These are phyloP conservation scores for Wakefieldia striispora DNA, from an alignment of 768 basidiomycete species.

Conservation along the genomic window DNA sequence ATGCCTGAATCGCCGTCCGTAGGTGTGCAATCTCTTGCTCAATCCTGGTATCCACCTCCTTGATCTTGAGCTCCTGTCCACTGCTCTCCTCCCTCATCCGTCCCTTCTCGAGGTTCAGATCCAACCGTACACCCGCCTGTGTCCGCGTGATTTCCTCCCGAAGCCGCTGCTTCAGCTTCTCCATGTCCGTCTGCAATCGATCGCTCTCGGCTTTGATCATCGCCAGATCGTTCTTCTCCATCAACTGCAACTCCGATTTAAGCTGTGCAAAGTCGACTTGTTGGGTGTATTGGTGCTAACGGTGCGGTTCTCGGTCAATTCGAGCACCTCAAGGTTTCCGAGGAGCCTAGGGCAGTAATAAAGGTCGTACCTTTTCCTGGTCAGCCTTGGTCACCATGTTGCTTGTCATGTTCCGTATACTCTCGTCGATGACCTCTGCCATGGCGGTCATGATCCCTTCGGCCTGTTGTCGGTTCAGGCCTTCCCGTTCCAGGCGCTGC, in stretches of 20 bases:
- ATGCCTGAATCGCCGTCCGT: conserved; percentile 79
- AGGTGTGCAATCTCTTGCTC: conserved; percentile 93
- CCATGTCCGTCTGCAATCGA: conserved; percentile 85
- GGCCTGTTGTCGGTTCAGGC: conserved; percentile 86
- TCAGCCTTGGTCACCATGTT: conserved; percentile 96
- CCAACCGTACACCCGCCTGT: conserved; percentile 89
- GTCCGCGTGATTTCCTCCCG: conserved; percentile 90
- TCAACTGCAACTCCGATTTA: conserved; percentile 93
- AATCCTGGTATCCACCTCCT: conserved; percentile 95
- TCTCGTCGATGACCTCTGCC: conserved; percentile 97
- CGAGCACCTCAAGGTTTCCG: not conserved
- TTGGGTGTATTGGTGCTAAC: conserved; percentile 86
- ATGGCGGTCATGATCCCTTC: conserved; percentile 97
- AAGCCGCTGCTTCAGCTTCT: conserved; percentile 91
- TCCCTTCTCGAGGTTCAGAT: conserved; percentile 95
- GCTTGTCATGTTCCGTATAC: conserved; percentile 90
- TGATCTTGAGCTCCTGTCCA: conserved; percentile 92
- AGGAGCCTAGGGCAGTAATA: not conserved
- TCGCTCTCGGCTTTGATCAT: conserved; percentile 97
- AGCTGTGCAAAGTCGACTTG: conserved; percentile 97
- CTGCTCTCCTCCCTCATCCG: conserved; percentile 91
- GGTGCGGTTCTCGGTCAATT: conserved; percentile 7
- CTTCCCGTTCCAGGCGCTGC: conserved; percentile 84
- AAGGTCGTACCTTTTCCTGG: conserved; percentile 92
- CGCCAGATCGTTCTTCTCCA: conserved; percentile 95